Evolutionary conservation across 331 rosid species (phyloP), one percentile per base, ranked within the genome.

Genomic region (Pyrus hybrid): DNA sequence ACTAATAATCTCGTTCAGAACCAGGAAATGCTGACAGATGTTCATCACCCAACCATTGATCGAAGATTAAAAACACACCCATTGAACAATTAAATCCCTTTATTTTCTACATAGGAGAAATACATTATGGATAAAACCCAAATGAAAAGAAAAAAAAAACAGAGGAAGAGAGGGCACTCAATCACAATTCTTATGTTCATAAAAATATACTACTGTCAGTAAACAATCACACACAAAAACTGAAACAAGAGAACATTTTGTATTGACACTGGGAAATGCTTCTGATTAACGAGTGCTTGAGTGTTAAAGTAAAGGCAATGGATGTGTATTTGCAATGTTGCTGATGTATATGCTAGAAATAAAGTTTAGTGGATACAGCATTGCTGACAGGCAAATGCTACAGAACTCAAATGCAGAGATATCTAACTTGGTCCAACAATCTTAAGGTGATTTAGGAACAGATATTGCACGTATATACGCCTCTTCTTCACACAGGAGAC

Each of bases 1-100:
- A 33, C 45, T 30, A 10, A 53, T 56, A 73, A 53, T 45, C 63
- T 35, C 57, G 75, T 61, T 20, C 58, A 61, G 22, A 77, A 77
- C 74, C 35, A 76, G 60, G 70, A 54, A 74, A 33, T 4, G 63
- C 41, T 61, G 68, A 58, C 70, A 54, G 35, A 60, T 75, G 72
- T 61, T 43, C n/a, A 32, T 67, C 47, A 17, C 76, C 79, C 76
- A 77, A 73, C 64, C 11, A 71, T 53, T 32, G 4, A n/a, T 20
- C 6, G 54, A 51, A 75, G 66, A 53, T 56, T 41, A 66, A 11
- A 28, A 67, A 62, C 33, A 22, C 63, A 14, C 26, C 12, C n/a
- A 75, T 32, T 16, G n/a, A 20, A 28, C 25, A 47, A 53, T 16
- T 22, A 57, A 72, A 21, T 14, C 35, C 53, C 17, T n/a, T 56